A percentile compares a stretch with the other conserved stretches of the same genome.
Evolutionary conservation across 352 stramenopile species (phyloP).

Genomic region (Pythium folliculosum): DNA sequence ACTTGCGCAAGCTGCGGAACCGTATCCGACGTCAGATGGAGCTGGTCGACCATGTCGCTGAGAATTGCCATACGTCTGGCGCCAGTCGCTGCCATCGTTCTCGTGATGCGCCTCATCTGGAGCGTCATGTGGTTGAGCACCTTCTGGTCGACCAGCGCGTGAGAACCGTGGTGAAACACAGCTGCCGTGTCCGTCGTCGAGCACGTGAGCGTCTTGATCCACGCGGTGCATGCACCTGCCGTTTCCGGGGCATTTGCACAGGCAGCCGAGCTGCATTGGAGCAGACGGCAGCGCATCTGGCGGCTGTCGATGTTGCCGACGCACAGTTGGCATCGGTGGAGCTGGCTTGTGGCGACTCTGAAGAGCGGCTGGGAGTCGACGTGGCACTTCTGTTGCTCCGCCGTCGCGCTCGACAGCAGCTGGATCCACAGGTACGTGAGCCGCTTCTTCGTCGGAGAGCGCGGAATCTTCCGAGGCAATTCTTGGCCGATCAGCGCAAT

Average conservation of each 20-base stretch:
- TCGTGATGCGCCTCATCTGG: slow-evolving; percentile 11
- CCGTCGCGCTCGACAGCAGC: not conserved
- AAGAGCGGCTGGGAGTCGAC: not conserved
- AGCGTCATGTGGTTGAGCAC: slow-evolving; percentile 8
- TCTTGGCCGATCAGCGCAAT: too few species aligned
- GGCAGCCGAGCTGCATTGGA: not conserved
- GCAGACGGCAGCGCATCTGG: slow-evolving; percentile 8
- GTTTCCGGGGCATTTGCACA: not conserved
- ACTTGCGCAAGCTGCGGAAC: not conserved
- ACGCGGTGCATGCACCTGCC: not conserved
- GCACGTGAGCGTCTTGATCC: slow-evolving; percentile 2
- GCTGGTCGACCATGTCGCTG: slow-evolving; percentile 6
- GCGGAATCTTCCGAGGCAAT: not conserved
- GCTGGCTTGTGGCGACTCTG: not conserved
- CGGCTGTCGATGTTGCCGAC: slow-evolving; percentile 8
- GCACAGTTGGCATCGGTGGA: not conserved
- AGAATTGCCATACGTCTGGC: slow-evolving; percentile 13
- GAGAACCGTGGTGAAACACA: slow-evolving; percentile 4
- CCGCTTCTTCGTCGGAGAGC: not conserved
- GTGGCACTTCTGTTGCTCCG: not conserved
- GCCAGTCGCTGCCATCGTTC: not conserved
- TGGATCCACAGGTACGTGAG: slow-evolving; percentile 4
- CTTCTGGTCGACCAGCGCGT: not conserved
- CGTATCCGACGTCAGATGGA: slow-evolving; percentile 16
- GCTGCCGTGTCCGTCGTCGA: not conserved